These are phyloP conservation scores for Ananas comosus DNA, from an alignment of 176 grass and related monocot species.

Conservation along the genomic window DNA sequence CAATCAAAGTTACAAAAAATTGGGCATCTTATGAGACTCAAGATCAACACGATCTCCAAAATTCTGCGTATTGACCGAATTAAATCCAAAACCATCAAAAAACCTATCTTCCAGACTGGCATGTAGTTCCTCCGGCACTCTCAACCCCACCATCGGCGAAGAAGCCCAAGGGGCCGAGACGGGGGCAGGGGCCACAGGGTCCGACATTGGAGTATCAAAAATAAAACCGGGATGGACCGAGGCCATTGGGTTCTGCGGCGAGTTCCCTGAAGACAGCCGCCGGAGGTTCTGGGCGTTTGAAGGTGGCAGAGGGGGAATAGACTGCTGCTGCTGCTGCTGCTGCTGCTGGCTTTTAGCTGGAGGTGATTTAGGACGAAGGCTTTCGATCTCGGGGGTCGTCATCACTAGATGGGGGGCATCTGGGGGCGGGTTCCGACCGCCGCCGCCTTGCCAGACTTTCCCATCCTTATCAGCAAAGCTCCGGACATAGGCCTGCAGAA, in stretches of 20 bases:
- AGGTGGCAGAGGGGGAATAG: constrained; percentile 8
- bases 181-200: background rate
- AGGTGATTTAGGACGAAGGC: constrained; percentile 71
- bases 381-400: constrained; percentile 88
- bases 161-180: constrained; percentile 30
- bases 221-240: constrained; percentile 15
- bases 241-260: constrained; percentile 19
- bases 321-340: constrained; percentile 23
- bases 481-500: constrained; percentile 46
- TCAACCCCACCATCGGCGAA: constrained; percentile 28
- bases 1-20: constrained; percentile 28
- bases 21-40: constrained; percentile 9
- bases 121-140: constrained; percentile 22
- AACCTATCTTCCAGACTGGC: constrained; percentile 10
- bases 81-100: constrained; percentile 41
- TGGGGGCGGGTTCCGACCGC: constrained; percentile 84
- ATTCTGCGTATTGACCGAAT: constrained; percentile 18
- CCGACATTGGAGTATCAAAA: too few relatives aligned
- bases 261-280: constrained; percentile 13
- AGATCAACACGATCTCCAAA: constrained; percentile 24
- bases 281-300: constrained; percentile 38
- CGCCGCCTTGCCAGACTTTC: constrained; percentile 86
- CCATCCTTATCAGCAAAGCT: constrained; percentile 68
- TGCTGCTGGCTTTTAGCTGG: constrained; percentile 53
- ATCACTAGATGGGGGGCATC: constrained; percentile 76